Base-by-base conservation (phyloP, 2,329 filamentous ascomycete species). In the Diaporthe humulicola region DNA sequence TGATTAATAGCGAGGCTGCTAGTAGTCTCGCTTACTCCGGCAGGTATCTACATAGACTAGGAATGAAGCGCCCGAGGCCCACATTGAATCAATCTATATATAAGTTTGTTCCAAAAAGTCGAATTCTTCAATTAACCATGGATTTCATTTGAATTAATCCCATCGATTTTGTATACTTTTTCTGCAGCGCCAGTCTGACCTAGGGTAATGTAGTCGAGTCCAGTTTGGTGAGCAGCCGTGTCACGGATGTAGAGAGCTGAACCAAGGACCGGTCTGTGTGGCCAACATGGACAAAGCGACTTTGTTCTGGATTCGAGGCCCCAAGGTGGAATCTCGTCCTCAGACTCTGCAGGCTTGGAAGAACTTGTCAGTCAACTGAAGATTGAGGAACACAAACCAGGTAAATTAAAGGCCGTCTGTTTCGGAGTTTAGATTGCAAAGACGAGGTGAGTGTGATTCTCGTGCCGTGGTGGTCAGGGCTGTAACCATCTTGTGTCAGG, bases 1-100 rank as follows among this genome's bases (percentile, higher is more conserved):
- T 69, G 64, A 69, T 28, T 69, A 69, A 69, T 69, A 17, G 33
- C 36, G 40, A 19, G 45, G 15, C 15, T 69, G 15, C n/a, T 28
- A 28, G 8, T 52, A 25, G 42, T 38, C 12, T 38, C 14, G 42
- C 28, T 66, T 2, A 30, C 40, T 22, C 40, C 40, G 28, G 42
- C 19, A 67, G 61, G 19, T 22, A 50, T n/a, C n/a, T n/a, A n/a
- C n/a, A n/a, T n/a, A n/a, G n/a, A n/a, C n/a, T n/a, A n/a, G n/a
- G n/a, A 22, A 2, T 38, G 8, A 10, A 38, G 33, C 48, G 48
- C 6, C 2, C 12, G 9, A 52, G 22, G 48, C 22, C 48, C 48
- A 10, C 17, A 17, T 50, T 4, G 48, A 25, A 52, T n/a, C 9
- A 25, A 5, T 52, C 48, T 52, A 52, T 52, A 22, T 25, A 25